Conservation (phyloP, 805 yeast species). For the Isabelozyma heimii region DNA sequence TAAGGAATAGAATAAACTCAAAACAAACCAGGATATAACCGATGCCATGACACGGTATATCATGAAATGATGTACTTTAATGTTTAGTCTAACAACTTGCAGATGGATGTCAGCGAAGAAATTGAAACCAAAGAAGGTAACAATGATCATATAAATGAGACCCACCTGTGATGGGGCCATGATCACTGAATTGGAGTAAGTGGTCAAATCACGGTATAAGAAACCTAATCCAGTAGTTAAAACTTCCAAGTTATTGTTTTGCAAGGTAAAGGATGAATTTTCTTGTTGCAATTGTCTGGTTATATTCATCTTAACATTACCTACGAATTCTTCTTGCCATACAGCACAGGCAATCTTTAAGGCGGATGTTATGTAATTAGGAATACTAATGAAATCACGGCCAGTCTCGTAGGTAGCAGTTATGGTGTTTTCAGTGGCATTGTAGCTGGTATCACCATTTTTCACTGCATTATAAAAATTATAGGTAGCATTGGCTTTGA, state of each 20-base stretch:
- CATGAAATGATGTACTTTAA: slow-evolving; percentile 45
- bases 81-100: slow-evolving; percentile 40
- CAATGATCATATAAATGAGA: slow-evolving; percentile 64
- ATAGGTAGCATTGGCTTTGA: slow-evolving; percentile 46
- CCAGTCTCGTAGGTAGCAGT: slow-evolving; percentile 58
- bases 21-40: slow-evolving; percentile 51
- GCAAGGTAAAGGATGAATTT: slow-evolving; percentile 2
- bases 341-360: slow-evolving; percentile 32
- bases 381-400: slow-evolving; percentile 54
- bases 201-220: slow-evolving; percentile 44
- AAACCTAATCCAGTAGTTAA: slow-evolving; percentile 35
- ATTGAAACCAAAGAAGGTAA: slow-evolving; percentile 69
- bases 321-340: slow-evolving; percentile 24
- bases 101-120: slow-evolving; percentile 57
- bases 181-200: slow-evolving; percentile 47
- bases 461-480: slow-evolving; percentile 39
- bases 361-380: slow-evolving; percentile 38
- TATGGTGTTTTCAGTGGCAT: slow-evolving; percentile 28
- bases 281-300: slow-evolving; percentile 9
- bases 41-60: slow-evolving; percentile 51
- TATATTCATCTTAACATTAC: slow-evolving; percentile 18
- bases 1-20: slow-evolving; percentile 56
- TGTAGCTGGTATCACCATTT: slow-evolving; percentile 25
- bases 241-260: slow-evolving; percentile 8
- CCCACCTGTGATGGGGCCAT: slow-evolving; percentile 75